A percentile compares a stretch with the other conserved stretches of the same genome.
These are phyloP conservation scores for Fusarium sp. DNA, from an alignment of 2,329 filamentous ascomycete genomes.

Conservation along the genomic window DNA sequence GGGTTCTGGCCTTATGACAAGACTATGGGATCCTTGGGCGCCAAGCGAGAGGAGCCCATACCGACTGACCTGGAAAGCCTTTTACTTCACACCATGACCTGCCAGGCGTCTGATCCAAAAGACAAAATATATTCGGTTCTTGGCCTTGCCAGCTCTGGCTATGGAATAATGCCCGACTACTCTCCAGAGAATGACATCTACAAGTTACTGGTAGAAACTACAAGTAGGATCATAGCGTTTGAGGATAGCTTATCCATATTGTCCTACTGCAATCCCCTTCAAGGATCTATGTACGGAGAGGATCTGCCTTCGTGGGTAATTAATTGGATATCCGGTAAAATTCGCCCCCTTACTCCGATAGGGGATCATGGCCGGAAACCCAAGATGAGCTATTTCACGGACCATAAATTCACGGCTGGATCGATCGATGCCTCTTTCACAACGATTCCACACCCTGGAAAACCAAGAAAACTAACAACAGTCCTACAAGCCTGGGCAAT, in stretches of 20 bases:
- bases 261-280: rapidly evolving
- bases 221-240: neutral
- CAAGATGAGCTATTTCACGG: too few species aligned
- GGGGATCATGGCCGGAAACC: too few species aligned
- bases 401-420: neutral
- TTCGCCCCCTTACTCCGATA: too few species aligned
- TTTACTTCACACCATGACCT: rapidly evolving
- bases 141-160: neutral
- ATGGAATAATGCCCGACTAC: conserved; percentile 1
- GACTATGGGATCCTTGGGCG: neutral
- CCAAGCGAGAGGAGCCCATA: rapidly evolving
- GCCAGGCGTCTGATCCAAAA: neutral
- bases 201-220: neutral
- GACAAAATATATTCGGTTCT: conserved; percentile 11
- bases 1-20: rapidly evolving
- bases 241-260: neutral
- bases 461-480: rapidly evolving
- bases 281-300: too few species aligned
- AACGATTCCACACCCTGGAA: neutral
- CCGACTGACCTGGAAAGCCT: neutral
- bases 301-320: conserved; percentile 6
- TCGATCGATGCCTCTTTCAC: neutral
- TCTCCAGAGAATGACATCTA: rapidly evolving
- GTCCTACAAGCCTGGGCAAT: neutral
- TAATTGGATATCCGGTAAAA: neutral